Base-by-base conservation (phyloP, 2,329 filamentous ascomycete species). In the Aureobasidium zeae region DNA sequence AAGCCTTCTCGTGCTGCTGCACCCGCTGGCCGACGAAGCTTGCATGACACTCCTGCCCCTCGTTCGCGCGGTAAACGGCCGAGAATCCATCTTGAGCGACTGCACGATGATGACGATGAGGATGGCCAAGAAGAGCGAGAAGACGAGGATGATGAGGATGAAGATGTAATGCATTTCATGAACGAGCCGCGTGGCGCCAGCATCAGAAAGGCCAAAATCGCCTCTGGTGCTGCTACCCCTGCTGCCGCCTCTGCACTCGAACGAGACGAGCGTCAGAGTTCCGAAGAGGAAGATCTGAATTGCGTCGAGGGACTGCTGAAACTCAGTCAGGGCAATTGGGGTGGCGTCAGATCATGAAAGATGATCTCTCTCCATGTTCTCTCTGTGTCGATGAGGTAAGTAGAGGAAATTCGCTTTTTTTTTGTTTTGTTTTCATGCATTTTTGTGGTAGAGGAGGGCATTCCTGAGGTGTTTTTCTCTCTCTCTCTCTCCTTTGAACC, bases 101-200 rank as follows among this genome's bases (percentile, higher is more conserved):
- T 38, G n/a, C 26, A 31, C 6, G 34, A 33, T 15, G 39, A 38
- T n/a, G 63, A 57, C 11, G 68, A 72, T 41, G 56, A 70, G 17
- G 76, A 80, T 45, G 70, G n/a, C n/a, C n/a, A n/a, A n/a, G n/a
- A n/a, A n/a, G n/a, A n/a, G n/a, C n/a, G n/a, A n/a, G n/a, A n/a
- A n/a, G n/a, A n/a, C n/a, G 37, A 31, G 11, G 63, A 57, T 11
- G 68, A 72, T 41, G 56, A 70, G 17, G 76, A 80, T 45, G 70
- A 74, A 3, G 83, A 91, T 38, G 72, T 89, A 31, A 76, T 82
- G 49, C 71, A 69, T 3, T 88, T 89, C 61, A 88, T 91, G 81
- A 68, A 71, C 24, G 71, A 71, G 37, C 73, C 75, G 22, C 71
- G 77, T 49, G 77, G 76, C 57, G 31, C 26, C 20, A 15, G n/a